phyloP scores from a whole-genome alignment of 805 yeast species.

The Hanseniaspora mollemarum region DNA sequence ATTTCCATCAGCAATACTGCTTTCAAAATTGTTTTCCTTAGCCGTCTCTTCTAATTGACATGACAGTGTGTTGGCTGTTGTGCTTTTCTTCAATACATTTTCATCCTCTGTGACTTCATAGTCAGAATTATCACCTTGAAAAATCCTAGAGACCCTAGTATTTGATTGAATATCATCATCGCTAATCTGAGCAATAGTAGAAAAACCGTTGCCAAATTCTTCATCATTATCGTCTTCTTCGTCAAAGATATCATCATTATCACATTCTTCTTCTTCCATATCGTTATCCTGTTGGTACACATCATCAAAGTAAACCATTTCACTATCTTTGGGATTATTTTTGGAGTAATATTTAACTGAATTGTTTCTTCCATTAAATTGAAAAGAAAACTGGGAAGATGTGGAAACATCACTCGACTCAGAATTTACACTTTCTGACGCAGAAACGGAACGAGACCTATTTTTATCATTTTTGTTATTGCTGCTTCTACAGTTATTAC shows the following conservation, averaged over 20 bases:
- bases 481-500: neutral
- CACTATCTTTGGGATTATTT: neutral
- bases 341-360: conserved; percentile 42
- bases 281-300: conserved; percentile 24
- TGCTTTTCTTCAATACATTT: neutral
- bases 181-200: conserved; percentile 5
- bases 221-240: conserved; percentile 18
- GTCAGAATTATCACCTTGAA: conserved; percentile 16
- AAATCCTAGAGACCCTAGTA: too few relatives aligned
- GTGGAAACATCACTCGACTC: conserved; percentile 15
- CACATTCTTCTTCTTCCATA: conserved; percentile 29
- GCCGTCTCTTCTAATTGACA: neutral
- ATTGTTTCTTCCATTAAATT: conserved; percentile 36
- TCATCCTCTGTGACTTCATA: conserved; percentile 10
- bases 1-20: neutral
- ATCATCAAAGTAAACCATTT: conserved; percentile 32
- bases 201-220: conserved; percentile 2
- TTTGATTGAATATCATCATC: too few relatives aligned
- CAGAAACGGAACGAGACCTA: conserved; percentile 6
- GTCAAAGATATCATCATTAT: conserved; percentile 15
- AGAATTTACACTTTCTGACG: conserved; percentile 1
- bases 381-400: conserved; percentile 40
- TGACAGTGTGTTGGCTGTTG: neutral
- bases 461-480: neutral
- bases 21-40: neutral